Base-by-base conservation (phyloP, 1,284 basidiomycete genomes). In the Tylopilus sp. region DNA sequence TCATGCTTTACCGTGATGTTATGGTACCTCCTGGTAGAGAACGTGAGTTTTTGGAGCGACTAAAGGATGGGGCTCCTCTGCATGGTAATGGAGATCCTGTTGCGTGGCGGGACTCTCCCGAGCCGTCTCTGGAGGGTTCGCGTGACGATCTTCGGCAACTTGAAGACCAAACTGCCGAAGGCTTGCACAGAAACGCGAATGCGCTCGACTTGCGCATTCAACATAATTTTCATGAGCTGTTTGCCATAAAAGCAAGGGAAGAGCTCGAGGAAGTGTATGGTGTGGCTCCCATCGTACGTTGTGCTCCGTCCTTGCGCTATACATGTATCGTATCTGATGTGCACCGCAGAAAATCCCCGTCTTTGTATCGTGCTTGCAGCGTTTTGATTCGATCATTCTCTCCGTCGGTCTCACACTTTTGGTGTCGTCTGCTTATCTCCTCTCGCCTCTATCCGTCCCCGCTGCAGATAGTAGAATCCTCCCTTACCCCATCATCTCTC, bases 221-320 rank as follows among this genome's bases (percentile, higher is more conserved):
- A 52, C 69, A 73, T 34, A 82, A 88, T 60, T 69, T 88, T 30
- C 81, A 86, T 41, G 70, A 78, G 60, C 66, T 89, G 31, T 67
- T 86, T 34, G 70, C 74, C 7, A 61, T 86, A 46, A 82, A 81
- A 58, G 74, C 73, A 26, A 71, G 86, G 37, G 83, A 86, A 61
- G 88, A 89, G 50, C 67, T 90, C 41, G 87, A 89, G 61, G 80
- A 81, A 41, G 73, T 88, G 4, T 89, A 86, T 61, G 87, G 88
- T 1, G 64, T 84, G 24, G 82, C 88, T 15, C 74, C 83, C 34
- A 81, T 90, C 44, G 86, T 88, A 49, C 30, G 55, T 55, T 29
- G 21, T 7, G 7, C 14, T 28, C 11, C 18, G 5, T 33, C 30
- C 4, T 4, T 33, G 14, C 33, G 8, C 20, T 28, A 7, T 12